Conservation (phyloP, 202 grass and related monocot genomes). For the Panicum virgatum region DNA sequence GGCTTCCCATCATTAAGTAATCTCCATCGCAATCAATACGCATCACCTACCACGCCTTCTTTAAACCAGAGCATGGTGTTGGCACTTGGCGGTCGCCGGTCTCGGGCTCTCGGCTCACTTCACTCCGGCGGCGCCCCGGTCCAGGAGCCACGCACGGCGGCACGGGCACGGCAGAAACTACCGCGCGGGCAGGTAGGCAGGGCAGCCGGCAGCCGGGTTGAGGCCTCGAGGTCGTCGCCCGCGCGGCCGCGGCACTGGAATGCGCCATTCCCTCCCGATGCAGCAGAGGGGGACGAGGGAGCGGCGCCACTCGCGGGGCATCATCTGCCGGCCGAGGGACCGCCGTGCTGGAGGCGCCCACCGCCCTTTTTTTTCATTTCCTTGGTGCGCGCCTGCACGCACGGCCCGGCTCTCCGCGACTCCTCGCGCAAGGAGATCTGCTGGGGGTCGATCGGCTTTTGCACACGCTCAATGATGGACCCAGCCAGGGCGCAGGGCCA, state of each 20-base stretch:
- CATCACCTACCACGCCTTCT: constrained; percentile 22
- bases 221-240: no score
- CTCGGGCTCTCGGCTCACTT: not conserved
- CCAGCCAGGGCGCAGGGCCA: not conserved
- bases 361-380: not conserved
- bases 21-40: constrained; percentile 23
- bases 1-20: constrained; percentile 25
- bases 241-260: no score
- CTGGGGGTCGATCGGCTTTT: constrained; percentile 4
- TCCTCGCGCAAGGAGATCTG: constrained; percentile 22
- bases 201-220: not conserved
- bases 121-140: constrained; percentile 10
- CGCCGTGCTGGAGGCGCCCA: not conserved
- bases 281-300: not conserved
- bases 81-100: no score
- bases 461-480: constrained; percentile 46
- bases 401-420: no score
- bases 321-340: not conserved
- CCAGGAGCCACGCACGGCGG: not conserved
- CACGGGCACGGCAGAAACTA: not conserved
- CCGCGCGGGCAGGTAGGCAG: no score
- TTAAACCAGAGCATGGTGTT: no score
- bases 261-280: not conserved
- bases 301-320: not conserved
- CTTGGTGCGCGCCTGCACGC: not conserved